Conservation (phyloP, 2,329 filamentous ascomycete genomes). For the Aaosphaeria pasadenensis region DNA sequence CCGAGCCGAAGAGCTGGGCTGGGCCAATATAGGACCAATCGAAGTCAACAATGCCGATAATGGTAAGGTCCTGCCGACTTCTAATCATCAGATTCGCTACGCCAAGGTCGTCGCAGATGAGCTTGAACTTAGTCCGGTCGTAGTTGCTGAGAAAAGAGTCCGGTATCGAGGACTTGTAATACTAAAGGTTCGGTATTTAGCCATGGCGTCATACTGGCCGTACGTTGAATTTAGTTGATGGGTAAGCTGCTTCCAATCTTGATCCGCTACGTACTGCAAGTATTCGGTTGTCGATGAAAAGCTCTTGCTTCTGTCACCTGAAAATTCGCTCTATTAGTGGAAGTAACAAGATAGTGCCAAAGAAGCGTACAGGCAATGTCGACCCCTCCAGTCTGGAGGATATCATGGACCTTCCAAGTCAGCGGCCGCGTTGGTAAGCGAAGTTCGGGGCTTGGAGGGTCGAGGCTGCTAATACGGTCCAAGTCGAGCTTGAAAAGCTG, state of each 20-base stretch:
- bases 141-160: constrained; percentile 13
- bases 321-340: background rate
- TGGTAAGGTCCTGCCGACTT: constrained; percentile 15
- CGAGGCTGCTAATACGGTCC: no score
- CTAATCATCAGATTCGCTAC: constrained; percentile 35
- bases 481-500: no score
- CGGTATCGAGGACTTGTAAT: constrained; percentile 10
- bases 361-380: no score
- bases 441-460: no score
- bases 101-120: constrained; percentile 7
- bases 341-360: background rate
- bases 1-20: constrained; percentile 35
- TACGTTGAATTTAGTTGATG: constrained; percentile 32
- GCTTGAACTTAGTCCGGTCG: constrained; percentile 16
- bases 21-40: constrained; percentile 40
- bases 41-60: constrained; percentile 3
- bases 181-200: constrained; percentile 28
- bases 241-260: constrained; percentile 35
- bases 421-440: no score
- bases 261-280: constrained; percentile 28
- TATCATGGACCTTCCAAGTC: no score
- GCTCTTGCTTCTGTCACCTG: background rate
- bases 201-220: constrained; percentile 21
- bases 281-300: constrained; percentile 32
- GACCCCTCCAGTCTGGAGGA: no score